phyloP scores from a whole-genome alignment of 495 filamentous ascomycete species.

The Oidiodendron maius region DNA sequence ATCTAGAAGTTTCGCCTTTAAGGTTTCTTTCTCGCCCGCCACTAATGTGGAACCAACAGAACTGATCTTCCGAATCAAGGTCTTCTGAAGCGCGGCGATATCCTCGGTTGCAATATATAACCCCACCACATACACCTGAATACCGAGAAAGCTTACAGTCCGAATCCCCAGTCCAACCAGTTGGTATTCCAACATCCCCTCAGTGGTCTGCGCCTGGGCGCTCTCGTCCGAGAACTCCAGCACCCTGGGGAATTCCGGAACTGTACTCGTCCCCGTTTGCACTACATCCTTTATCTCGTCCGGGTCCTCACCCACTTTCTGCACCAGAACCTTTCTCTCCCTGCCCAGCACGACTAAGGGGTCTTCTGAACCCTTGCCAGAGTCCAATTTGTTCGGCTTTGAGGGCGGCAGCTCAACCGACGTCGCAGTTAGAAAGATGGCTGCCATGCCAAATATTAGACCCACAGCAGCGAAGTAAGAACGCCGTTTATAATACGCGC shows the following conservation, averaged over 20 bases:
- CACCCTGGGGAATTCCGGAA: constrained; percentile 74
- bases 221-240: constrained; percentile 44
- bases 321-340: constrained; percentile 50
- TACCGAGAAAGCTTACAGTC: constrained; percentile 81
- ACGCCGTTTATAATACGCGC: constrained; percentile 39
- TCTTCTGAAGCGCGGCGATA: constrained; percentile 48
- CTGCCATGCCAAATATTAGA: constrained; percentile 37
- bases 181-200: constrained; percentile 59
- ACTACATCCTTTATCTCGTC: constrained; percentile 56
- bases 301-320: constrained; percentile 30
- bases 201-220: constrained; percentile 18
- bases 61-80: constrained; percentile 43
- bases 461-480: constrained; percentile 42
- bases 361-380: constrained; percentile 31
- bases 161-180: constrained; percentile 82
- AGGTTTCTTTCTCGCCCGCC: constrained; percentile 64
- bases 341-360: constrained; percentile 36
- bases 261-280: constrained; percentile 71
- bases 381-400: constrained; percentile 31
- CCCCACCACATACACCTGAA: constrained; percentile 93
- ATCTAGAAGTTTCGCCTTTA: constrained; percentile 65
- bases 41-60: constrained; percentile 76
- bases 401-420: constrained; percentile 23
- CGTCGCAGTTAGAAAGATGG: constrained; percentile 40
- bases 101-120: constrained; percentile 80